Base-by-base conservation (phyloP, 2,329 filamentous ascomycete genomes). In the Plenodomus biglobosus region DNA sequence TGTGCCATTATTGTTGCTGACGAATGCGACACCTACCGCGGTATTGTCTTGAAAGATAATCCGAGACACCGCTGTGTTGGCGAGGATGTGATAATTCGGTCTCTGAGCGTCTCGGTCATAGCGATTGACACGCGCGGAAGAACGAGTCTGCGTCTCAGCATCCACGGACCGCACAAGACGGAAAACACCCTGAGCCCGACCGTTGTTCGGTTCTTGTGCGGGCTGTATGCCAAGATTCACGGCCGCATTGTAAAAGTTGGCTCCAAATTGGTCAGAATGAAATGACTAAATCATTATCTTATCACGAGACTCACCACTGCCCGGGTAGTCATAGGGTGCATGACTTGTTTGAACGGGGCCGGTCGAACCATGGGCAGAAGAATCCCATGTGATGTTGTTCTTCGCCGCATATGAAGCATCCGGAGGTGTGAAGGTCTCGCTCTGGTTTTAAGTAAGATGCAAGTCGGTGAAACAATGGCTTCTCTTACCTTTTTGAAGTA, bases 401-500 rank as follows among this genome's bases (percentile, higher is more conserved):
- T 45, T 32, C 2, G 35, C 41, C 10, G 61, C 58, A 37, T 53
- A 62, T 2, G 24, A 16, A 1, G 50, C 37, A 36, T 59, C 47
- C 8, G 60, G 59, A 11, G 39, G 39, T 5, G 48, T 47, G 40
- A 67, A 67, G 7, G 37, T 59, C 40, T 65, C 64, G 42, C 54
- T 61, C 54, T 65, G 38, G 7, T 3, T 32, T 20, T 18, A n/a
- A 2, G 44, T 34, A 46, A 38, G 34, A 19, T 21, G 32, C 10
- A 24, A 73, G 66, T 61, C 81, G 88, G 77, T 89, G 87, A 65
- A 95, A 24, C 17, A 13, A 16, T 10, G 16, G 8, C n/a, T 19
- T 15, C 3, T 15, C 21, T 10, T 43, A 58, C 58, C 51, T 61
- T 70, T 52, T 58, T 60, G 52, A 74, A 73, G 50, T 71, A 73